phyloP scores from a whole-genome alignment of 306 rosid genomes.

The Sicyos edulis region DNA sequence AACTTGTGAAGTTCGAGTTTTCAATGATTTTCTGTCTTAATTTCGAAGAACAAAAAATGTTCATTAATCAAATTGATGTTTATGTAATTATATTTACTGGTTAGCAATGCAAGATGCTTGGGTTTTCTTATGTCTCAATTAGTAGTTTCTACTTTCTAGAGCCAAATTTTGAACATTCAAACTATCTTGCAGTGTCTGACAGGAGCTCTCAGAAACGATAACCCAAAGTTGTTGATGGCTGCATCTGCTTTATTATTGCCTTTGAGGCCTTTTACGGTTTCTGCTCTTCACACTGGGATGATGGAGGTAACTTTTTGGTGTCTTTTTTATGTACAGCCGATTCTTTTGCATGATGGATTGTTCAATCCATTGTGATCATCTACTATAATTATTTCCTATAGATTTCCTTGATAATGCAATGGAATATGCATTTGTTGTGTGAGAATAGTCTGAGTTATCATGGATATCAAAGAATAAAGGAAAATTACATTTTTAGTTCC shows the following conservation, averaged over 20 bases:
- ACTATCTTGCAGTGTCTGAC: slow-evolving; percentile 61
- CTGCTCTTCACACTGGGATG: slow-evolving; percentile 90
- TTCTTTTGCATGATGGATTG: not conserved
- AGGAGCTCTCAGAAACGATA: slow-evolving; percentile 74
- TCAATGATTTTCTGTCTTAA: slow-evolving; percentile 5
- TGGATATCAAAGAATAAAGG: too few relatives aligned
- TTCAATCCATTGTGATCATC: not conserved
- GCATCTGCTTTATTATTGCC: slow-evolving; percentile 83
- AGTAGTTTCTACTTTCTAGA: not conserved
- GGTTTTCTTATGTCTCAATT: not conserved
- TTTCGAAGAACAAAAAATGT: not conserved
- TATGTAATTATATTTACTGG: not conserved
- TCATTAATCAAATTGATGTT: not conserved
- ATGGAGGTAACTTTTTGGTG: slow-evolving; percentile 61
- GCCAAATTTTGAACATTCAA: slow-evolving; percentile 8
- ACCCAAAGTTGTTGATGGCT: slow-evolving; percentile 73
- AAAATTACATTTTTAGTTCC: too few relatives aligned
- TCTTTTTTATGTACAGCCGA: not conserved
- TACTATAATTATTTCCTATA: too few relatives aligned
- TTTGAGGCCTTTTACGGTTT: slow-evolving; percentile 79
- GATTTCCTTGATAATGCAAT: too few relatives aligned
- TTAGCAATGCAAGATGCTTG: slow-evolving; percentile 4
- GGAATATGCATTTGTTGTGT: too few relatives aligned
- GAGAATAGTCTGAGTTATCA: too few relatives aligned
- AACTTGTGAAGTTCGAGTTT: not conserved